Evolutionary conservation across 495 filamentous ascomycete species (phyloP), one percentile per base, ranked within the genome.

Genomic region (Rostrohypoxylon terebratum): DNA sequence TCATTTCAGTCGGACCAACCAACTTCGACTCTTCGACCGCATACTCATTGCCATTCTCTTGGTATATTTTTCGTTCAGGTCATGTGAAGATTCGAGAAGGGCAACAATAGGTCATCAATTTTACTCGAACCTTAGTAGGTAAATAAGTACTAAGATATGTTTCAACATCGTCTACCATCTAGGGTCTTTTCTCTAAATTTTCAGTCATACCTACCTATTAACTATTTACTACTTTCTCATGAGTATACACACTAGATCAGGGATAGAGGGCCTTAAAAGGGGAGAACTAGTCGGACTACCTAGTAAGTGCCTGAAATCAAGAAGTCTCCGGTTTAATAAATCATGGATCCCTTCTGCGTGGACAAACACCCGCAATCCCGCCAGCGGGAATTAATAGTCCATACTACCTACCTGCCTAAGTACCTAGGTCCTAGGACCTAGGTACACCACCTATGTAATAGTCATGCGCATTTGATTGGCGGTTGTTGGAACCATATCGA

Each of bases 291-390:
- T 38, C 55, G 50, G 45, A 50, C 31, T 31, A n/a, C n/a, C n/a
- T n/a, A n/a, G n/a, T n/a, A 34, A 47, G 11, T 7, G 34, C 50
- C 71, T 33, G 44, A 59, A 73, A 59, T 40, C 50, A 58, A 18
- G 57, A 53, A 58, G 48, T 57, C 57, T 69, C 66, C 71, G 61
- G 42, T 53, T 53, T 47, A 34, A 28, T 47, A 34, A 28, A 63
- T 53, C n/a, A 68, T 62, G 59, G 14, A 63, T 55, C 42, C 42
- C 44, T 59, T 68, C 55, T 8, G 64, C 5, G 63, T 16, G 69
- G 69, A 23, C 42, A 40, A 40, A 18, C n/a, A 48, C 23, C 57
- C 57, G 38, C 40, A 18, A 4, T 55, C 23, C 57, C 57, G 38
- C 40, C 3, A 23, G 33, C 58, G 62, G 68, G 68, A 71, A 38